Conservation (phyloP, 495 filamentous ascomycete species). For the Penicillium bialowiezense region DNA sequence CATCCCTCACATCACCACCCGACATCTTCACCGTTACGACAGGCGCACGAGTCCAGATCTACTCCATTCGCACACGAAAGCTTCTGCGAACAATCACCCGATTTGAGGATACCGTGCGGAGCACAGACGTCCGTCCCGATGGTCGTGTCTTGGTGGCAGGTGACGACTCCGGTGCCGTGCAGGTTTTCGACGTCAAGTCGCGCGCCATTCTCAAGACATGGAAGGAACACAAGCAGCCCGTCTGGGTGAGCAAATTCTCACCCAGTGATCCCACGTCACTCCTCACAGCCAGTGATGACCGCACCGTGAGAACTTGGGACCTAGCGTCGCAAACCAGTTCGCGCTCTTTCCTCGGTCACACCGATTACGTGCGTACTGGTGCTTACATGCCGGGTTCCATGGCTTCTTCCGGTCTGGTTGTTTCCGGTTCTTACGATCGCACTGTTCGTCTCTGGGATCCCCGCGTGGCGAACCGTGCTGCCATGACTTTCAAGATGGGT, state of each 20-base stretch:
- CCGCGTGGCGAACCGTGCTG: conserved; percentile 61
- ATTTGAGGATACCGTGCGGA: conserved; percentile 84
- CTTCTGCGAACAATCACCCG: conserved; percentile 87
- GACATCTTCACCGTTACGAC: conserved; percentile 92
- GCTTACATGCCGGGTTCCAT: conserved; percentile 79
- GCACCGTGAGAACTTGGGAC: conserved; percentile 91
- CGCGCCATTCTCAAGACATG: conserved; percentile 94
- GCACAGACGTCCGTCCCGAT: conserved; percentile 82
- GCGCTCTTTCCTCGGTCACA: conserved; percentile 79
- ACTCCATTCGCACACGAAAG: conserved; percentile 83
- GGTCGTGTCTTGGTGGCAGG: conserved; percentile 86
- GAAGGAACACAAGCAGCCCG: conserved; percentile 92
- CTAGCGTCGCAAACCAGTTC: conserved; percentile 73
- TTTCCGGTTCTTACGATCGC: conserved; percentile 90
- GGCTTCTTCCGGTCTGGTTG: conserved; percentile 64
- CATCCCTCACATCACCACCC: conserved; percentile 45
- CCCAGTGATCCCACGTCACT: conserved; percentile 80
- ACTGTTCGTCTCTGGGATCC: conserved; percentile 95
- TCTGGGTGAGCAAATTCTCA: conserved; percentile 87
- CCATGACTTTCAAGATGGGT: conserved; percentile 90
- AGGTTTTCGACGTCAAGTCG: conserved; percentile 88
- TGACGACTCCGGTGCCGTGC: conserved; percentile 84
- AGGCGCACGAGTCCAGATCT: conserved; percentile 88
- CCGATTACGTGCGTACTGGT: conserved; percentile 86
- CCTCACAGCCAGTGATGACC: conserved; percentile 84